Evolutionary conservation across 345 rosid genomes (phyloP).

Genomic region (Linum trigynum): DNA sequence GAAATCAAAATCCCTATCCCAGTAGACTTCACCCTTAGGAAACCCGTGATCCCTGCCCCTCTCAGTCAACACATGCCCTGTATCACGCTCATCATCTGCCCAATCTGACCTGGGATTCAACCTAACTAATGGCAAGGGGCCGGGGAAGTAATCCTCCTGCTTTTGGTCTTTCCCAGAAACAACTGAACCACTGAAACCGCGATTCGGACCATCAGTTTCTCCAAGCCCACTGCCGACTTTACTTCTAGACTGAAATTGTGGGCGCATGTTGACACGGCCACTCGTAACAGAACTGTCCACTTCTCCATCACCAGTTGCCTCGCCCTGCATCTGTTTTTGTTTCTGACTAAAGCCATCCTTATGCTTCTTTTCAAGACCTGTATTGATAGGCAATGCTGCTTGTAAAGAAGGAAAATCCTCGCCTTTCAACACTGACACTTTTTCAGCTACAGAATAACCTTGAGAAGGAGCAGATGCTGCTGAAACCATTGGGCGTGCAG

Average conservation of each 20-base stretch:
- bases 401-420: slow-evolving; percentile 91
- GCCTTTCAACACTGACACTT: slow-evolving; percentile 65
- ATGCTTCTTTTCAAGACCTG: slow-evolving; percentile 56
- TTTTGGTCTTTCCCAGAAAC: slow-evolving; percentile 39
- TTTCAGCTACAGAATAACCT: slow-evolving; percentile 31
- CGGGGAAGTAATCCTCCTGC: slow-evolving; percentile 53
- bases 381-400: slow-evolving; percentile 54
- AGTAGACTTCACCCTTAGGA: slow-evolving; percentile 48
- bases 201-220: slow-evolving; percentile 32
- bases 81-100: slow-evolving; percentile 99
- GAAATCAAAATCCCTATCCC: slow-evolving; percentile 73
- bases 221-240: slow-evolving; percentile 24
- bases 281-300: slow-evolving; percentile 27
- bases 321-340: slow-evolving; percentile 43
- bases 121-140: slow-evolving; percentile 66
- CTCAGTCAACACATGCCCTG: slow-evolving; percentile 55
- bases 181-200: slow-evolving; percentile 28
- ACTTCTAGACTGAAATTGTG: slow-evolving; percentile 44
- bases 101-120: slow-evolving; percentile 90
- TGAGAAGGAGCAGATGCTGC: slow-evolving; percentile 27
- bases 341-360: slow-evolving; percentile 61
- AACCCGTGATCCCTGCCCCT: slow-evolving; percentile 54
- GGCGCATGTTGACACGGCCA: slow-evolving; percentile 49
- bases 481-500: slow-evolving; percentile 29
- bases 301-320: slow-evolving; percentile 35